Conservation (phyloP, 306 rosid genomes). For the Vigna angularis region DNA sequence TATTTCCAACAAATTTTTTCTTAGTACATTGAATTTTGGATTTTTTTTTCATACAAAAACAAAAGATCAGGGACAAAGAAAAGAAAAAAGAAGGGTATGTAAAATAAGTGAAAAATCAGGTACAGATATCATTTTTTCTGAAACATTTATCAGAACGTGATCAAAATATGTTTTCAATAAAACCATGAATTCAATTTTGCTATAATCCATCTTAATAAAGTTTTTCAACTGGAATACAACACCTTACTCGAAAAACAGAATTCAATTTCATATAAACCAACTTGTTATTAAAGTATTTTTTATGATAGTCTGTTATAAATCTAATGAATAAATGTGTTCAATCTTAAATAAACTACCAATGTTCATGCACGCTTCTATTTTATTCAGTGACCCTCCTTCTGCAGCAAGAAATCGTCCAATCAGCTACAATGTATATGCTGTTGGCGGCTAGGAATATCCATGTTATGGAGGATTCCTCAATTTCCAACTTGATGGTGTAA, state of each 20-base stretch:
- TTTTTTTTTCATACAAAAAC: background rate
- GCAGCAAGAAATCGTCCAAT: slow-evolving; percentile 39
- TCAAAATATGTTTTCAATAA: background rate
- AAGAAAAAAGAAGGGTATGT: background rate
- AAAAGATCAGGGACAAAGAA: background rate
- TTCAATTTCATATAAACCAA: too few species aligned
- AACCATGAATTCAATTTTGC: background rate
- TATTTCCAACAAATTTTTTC: background rate
- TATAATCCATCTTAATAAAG: too few species aligned
- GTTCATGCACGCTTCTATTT: background rate
- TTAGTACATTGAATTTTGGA: background rate
- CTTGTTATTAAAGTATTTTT: too few species aligned
- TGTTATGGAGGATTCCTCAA: slow-evolving; percentile 37
- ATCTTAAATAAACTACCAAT: background rate
- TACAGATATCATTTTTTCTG: background rate
- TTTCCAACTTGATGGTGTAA: slow-evolving; percentile 25
- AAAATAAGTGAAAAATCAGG: background rate
- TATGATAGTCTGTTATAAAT: background rate
- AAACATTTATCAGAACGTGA: background rate
- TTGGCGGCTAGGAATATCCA: slow-evolving; percentile 52
- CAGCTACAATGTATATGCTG: slow-evolving; percentile 40
- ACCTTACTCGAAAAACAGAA: too few species aligned
- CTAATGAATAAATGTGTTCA: background rate
- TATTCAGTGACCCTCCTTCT: background rate
- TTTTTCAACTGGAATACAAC: too few species aligned